phyloP scores from a whole-genome alignment of 176 grass and related monocot genomes.

The Oryza glaberrima region DNA sequence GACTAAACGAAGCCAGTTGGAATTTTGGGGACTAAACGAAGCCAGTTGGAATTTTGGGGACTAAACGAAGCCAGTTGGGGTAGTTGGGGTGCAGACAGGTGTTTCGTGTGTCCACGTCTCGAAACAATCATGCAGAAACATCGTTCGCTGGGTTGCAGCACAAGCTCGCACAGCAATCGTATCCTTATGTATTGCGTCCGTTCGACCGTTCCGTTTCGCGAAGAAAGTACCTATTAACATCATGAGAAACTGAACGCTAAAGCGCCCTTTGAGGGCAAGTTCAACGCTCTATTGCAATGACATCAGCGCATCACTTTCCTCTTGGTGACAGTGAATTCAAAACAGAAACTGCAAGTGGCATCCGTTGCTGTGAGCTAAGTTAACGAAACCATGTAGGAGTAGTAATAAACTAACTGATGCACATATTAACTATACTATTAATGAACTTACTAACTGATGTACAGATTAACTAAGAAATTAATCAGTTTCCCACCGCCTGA shows the following conservation, averaged over 20 bases:
- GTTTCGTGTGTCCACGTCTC: background rate
- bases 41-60: too few relatives aligned
- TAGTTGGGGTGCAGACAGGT: background rate
- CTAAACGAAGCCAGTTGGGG: too few relatives aligned
- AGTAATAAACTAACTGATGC: background rate
- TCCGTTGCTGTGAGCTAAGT: background rate
- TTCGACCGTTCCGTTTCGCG: background rate
- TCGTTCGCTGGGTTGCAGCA: background rate
- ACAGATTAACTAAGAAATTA: background rate
- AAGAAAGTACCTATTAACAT: background rate
- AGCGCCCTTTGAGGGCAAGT: background rate
- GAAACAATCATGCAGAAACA: background rate
- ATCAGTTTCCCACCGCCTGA: background rate
- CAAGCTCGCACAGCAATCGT: background rate
- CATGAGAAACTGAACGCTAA: background rate
- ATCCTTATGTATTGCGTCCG: background rate
- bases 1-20: too few relatives aligned
- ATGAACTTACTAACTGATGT: too few relatives aligned
- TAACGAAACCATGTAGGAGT: background rate
- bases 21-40: too few relatives aligned
- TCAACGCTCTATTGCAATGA: background rate
- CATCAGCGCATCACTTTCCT: constrained; percentile 4
- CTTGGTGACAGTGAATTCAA: background rate
- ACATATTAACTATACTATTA: background rate
- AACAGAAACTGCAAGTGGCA: background rate